phyloP scores from a whole-genome alignment of 805 yeast genomes.

The Yarrowia sp. region DNA sequence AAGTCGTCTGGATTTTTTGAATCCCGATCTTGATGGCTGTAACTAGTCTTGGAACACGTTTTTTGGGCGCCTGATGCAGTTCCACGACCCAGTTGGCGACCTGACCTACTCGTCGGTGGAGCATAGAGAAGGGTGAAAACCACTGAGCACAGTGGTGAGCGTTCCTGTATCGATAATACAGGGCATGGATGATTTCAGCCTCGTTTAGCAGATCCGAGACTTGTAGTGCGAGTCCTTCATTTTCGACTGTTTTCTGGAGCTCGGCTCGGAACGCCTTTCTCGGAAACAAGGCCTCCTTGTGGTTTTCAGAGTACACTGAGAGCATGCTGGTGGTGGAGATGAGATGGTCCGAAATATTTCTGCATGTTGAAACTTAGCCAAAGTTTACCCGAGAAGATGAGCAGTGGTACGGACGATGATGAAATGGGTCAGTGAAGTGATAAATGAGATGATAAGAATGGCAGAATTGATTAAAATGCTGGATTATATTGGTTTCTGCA shows the following conservation, averaged over 20 bases:
- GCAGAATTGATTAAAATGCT: too few relatives aligned
- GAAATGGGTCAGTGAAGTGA: too few relatives aligned
- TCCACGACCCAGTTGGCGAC: background rate
- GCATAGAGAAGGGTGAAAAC: conserved; percentile 69
- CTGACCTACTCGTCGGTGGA: conserved; percentile 50
- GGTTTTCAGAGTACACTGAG: background rate
- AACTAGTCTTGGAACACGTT: conserved; percentile 17
- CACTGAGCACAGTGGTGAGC: conserved; percentile 72
- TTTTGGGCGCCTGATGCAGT: background rate
- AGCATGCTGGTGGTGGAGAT: background rate
- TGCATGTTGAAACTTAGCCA: background rate
- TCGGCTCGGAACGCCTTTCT: conserved; percentile 26
- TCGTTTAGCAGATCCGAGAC: conserved; percentile 23
- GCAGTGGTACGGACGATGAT: too few relatives aligned
- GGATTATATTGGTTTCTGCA: too few relatives aligned
- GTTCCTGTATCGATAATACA: conserved; percentile 69
- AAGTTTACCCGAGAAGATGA: too few relatives aligned
- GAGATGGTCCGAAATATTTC: background rate
- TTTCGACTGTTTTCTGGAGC: conserved; percentile 28
- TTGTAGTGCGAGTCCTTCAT: conserved; percentile 28
- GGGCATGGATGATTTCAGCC: conserved; percentile 52
- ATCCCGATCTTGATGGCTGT: conserved; percentile 37
- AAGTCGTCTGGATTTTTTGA: conserved; percentile 34
- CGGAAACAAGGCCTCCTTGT: conserved; percentile 27
- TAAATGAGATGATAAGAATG: too few relatives aligned